Evolutionary conservation across 116 monocot species (phyloP).

Genomic region (Posidonia oceanica): DNA sequence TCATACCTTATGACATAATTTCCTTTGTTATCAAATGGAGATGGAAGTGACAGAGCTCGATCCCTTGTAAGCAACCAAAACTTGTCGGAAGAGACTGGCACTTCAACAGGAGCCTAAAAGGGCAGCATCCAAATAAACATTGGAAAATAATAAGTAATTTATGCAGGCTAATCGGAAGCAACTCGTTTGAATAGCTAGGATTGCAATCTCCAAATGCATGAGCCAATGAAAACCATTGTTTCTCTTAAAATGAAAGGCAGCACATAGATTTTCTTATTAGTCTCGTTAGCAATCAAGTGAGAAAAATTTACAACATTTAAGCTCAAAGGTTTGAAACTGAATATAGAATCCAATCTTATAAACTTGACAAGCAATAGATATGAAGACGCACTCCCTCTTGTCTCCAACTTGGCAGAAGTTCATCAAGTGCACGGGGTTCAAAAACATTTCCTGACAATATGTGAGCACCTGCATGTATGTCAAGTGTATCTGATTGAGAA

Average conservation of each 20-base stretch:
- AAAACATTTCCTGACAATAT: slow-evolving; percentile 93
- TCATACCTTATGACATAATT: slow-evolving; percentile 86
- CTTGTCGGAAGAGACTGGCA: slow-evolving; percentile 80
- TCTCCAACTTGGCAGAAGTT: slow-evolving; percentile 80
- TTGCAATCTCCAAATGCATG: not conserved
- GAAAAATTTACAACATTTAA: not conserved
- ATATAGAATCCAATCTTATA: not conserved
- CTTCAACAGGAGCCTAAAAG: slow-evolving; percentile 67
- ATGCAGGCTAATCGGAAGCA: not conserved
- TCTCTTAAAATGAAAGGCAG: not conserved
- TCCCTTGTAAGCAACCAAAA: slow-evolving; percentile 75
- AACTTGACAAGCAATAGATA: not conserved
- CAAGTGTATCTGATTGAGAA: too few relatives aligned
- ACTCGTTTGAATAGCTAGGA: not conserved
- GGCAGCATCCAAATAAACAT: not conserved
- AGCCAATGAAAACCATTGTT: not conserved
- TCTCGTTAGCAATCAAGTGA: too few relatives aligned
- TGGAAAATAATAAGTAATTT: not conserved
- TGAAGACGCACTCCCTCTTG: slow-evolving; percentile 48
- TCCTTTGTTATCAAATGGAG: slow-evolving; percentile 80
- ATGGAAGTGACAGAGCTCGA: slow-evolving; percentile 58
- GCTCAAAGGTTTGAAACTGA: not conserved
- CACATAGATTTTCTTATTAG: too few relatives aligned
- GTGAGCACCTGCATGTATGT: slow-evolving; percentile 64
- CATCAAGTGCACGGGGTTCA: slow-evolving; percentile 88